Evolutionary conservation across 306 rosid genomes (phyloP).

Genomic region (Ormosia emarginata): DNA sequence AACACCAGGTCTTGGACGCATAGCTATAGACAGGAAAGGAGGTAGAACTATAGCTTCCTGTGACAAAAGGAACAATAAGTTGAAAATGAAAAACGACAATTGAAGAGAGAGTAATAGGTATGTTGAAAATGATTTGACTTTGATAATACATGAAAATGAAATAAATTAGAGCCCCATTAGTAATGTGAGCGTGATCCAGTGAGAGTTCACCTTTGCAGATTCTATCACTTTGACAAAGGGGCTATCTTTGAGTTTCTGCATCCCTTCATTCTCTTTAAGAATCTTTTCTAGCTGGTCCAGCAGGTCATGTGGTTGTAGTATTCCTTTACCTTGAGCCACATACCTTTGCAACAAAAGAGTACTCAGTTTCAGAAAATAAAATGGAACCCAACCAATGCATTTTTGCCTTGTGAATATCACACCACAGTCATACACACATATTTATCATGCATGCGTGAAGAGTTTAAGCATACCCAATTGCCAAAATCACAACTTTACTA

Average conservation of each 20-base stretch:
- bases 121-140: neutral
- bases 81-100: neutral
- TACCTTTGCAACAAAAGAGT: constrained; percentile 30
- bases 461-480: neutral
- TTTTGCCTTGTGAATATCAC: neutral
- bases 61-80: neutral
- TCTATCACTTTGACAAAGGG: constrained; percentile 52
- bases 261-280: constrained; percentile 29
- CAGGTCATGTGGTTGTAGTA: constrained; percentile 42
- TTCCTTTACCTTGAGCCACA: constrained; percentile 45
- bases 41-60: constrained; percentile 78
- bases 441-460: neutral
- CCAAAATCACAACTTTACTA: neutral
- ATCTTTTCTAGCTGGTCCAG: constrained; percentile 31
- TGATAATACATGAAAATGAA: neutral
- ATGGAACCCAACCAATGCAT: neutral
- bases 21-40: constrained; percentile 66
- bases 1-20: constrained; percentile 78
- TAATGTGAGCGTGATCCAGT: neutral
- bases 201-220: constrained; percentile 53
- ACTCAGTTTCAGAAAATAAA: neutral
- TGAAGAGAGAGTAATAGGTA: neutral
- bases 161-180: no score
- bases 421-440: neutral
- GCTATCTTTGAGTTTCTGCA: constrained; percentile 36